Evolutionary conservation across 2,329 filamentous ascomycete genomes (phyloP).

Genomic region (Trichocomaceae sp.): DNA sequence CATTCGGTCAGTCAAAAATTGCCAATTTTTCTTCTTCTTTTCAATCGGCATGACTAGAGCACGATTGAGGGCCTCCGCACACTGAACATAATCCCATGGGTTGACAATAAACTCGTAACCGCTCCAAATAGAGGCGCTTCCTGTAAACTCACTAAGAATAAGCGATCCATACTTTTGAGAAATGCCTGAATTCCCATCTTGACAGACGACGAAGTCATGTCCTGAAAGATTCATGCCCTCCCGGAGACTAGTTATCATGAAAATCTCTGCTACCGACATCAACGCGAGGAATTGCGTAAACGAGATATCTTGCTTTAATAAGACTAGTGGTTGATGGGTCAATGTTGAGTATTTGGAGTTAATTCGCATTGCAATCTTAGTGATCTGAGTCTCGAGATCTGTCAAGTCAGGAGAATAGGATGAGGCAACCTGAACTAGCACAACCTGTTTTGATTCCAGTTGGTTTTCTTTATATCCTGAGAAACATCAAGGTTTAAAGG

Average conservation of each 20-base stretch:
- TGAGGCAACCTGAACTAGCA: conserved; percentile 78
- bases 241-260: conserved; percentile 89
- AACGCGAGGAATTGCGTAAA: conserved; percentile 89
- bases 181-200: conserved; percentile 62
- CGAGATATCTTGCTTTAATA: conserved; percentile 86
- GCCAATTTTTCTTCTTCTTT: conserved; percentile 69
- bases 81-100: conserved; percentile 87
- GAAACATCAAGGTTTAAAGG: background rate
- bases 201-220: conserved; percentile 87
- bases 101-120: conserved; percentile 78
- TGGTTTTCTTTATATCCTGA: background rate
- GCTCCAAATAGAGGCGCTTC: conserved; percentile 76
- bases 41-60: conserved; percentile 73
- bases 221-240: conserved; percentile 96
- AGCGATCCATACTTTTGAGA: conserved; percentile 77
- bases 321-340: conserved; percentile 83
- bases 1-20: conserved; percentile 63
- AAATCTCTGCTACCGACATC: conserved; percentile 74
- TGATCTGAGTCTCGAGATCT: conserved; percentile 78
- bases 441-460: conserved; percentile 47
- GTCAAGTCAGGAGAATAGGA: conserved; percentile 78
- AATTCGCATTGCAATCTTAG: conserved; percentile 86
- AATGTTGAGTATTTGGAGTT: conserved; percentile 84
- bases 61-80: conserved; percentile 72
- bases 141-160: conserved; percentile 90